Percentiles rank a stretch among this genome's conserved stretches.
Evolutionary conservation across 345 rosid species (phyloP).

Genomic region (Rhodamnia argentea): DNA sequence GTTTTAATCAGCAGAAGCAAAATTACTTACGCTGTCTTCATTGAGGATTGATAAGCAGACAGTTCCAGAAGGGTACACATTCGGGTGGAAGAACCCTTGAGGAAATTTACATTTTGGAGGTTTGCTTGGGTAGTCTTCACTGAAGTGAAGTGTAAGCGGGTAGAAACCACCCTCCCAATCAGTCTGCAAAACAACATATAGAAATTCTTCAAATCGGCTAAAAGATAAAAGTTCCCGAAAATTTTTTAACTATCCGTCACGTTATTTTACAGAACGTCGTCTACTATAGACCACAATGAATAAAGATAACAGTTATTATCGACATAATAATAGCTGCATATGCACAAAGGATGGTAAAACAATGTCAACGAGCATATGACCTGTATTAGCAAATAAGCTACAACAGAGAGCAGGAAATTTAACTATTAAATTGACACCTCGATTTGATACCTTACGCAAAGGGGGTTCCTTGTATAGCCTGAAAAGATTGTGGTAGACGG

Average conservation of each 20-base stretch:
- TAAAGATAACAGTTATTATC: background rate
- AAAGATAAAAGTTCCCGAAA: background rate
- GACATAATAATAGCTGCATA: no score
- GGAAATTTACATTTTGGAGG: slow-evolving; percentile 91
- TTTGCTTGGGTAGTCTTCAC: slow-evolving; percentile 89
- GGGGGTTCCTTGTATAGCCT: background rate
- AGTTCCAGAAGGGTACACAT: slow-evolving; percentile 90
- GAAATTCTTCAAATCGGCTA: background rate
- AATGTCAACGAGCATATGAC: background rate
- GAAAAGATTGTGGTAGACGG: background rate
- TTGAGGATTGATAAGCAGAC: slow-evolving; percentile 85
- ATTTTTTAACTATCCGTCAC: background rate
- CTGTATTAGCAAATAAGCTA: background rate
- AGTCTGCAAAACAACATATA: slow-evolving; percentile 32
- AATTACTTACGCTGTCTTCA: slow-evolving; percentile 62
- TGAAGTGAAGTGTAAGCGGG: slow-evolving; percentile 68
- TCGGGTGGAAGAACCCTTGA: slow-evolving; percentile 77
- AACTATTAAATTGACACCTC: background rate
- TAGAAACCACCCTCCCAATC: slow-evolving; percentile 92
- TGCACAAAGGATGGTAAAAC: background rate
- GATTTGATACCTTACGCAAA: background rate
- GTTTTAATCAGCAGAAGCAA: background rate
- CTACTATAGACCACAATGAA: background rate
- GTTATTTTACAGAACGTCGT: background rate
- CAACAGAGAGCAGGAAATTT: background rate